These are phyloP conservation scores for Ustilago shanxiensis DNA, from an alignment of 1,284 basidiomycete genomes.

Conservation along the genomic window DNA sequence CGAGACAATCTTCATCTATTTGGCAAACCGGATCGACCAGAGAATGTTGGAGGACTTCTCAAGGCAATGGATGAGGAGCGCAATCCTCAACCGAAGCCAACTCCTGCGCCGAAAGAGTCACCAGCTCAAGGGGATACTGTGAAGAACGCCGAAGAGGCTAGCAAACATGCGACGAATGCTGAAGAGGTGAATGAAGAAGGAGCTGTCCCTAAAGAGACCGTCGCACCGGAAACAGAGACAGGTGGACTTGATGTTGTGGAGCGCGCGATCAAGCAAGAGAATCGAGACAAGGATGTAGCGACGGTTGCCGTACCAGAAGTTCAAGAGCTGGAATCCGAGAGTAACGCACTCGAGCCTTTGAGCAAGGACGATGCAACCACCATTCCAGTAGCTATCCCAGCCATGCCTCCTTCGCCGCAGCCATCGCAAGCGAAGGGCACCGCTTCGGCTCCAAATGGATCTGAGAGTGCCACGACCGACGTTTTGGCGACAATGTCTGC, in stretches of 20 bases:
- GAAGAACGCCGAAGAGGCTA: neutral
- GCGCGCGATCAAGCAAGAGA: neutral
- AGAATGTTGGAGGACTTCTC: conserved; percentile 50
- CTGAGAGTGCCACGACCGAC: neutral
- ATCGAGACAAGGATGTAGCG: neutral
- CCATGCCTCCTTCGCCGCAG: conserved; percentile 1
- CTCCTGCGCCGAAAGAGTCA: neutral
- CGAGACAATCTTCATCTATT: conserved; percentile 53
- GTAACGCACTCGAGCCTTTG: neutral
- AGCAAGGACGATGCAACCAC: neutral
- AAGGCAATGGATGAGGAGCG: conserved; percentile 50
- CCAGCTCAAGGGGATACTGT: neutral
- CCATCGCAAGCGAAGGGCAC: conserved; percentile 5
- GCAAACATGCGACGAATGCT: neutral
- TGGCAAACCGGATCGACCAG: conserved; percentile 42
- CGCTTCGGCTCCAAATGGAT: neutral
- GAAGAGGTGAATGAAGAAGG: neutral
- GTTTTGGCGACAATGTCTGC: neutral
- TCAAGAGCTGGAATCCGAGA: neutral
- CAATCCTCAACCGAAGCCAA: conserved; percentile 37
- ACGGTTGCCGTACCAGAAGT: neutral
- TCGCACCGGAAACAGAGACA: neutral
- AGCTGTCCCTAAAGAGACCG: neutral
- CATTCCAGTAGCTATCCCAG: conserved; percentile 8
- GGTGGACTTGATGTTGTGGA: neutral